Evolutionary conservation across 2,329 filamentous ascomycete genomes (phyloP), one percentile per base, ranked within the genome.

Genomic region (Cytospora paraplurivora): DNA sequence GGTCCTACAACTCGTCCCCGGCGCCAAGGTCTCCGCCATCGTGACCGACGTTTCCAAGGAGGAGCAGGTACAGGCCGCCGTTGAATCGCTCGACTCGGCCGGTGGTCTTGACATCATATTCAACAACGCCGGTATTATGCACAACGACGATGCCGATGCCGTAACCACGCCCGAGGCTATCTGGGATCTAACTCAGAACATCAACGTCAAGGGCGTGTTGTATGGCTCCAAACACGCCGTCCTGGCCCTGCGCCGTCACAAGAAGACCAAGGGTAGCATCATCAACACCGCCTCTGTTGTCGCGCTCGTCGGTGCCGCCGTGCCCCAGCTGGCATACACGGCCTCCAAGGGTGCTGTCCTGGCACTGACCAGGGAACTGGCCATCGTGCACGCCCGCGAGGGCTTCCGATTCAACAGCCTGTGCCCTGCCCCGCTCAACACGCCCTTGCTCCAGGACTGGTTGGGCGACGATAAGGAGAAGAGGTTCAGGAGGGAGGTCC

Each of bases 181-280:
- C 80, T 97, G 93, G 93, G 92, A 97, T 72, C 80, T 96, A 69
- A 97, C 93, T 5, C 92, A 96, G 67, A 88, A 87, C 75, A 96
- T 97, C 82, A 97, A 97, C 77, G 93, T 97, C 76, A 97, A 97
- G 85, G 93, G 93, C 51, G 93, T 97, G n/a, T 97, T 93, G 93
- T 97, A 87, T 76, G 93, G 93, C 66, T 89, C 88, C 84, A 97
- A 97, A 83, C 92, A 97, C 76, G 92, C 93, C 7, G 88, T 97
- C 34, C 81, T 94, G 57, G 86, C 91, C 52, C 83, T 97, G 71
- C 89, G 93, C 68, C 88, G 87, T 71, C 83, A 96, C 81, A 84
- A 85, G 62, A 97, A 97, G 86, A 85, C 81, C 52, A 86, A 84
- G 70, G 91, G 86, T 58, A 92, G 88, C 76, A 87, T 97, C 77